Percentiles rank a stretch among this genome's conserved stretches.
These are phyloP conservation scores for Calonectria naviculata DNA, from an alignment of 2,329 filamentous ascomycete genomes.

Conservation along the genomic window DNA sequence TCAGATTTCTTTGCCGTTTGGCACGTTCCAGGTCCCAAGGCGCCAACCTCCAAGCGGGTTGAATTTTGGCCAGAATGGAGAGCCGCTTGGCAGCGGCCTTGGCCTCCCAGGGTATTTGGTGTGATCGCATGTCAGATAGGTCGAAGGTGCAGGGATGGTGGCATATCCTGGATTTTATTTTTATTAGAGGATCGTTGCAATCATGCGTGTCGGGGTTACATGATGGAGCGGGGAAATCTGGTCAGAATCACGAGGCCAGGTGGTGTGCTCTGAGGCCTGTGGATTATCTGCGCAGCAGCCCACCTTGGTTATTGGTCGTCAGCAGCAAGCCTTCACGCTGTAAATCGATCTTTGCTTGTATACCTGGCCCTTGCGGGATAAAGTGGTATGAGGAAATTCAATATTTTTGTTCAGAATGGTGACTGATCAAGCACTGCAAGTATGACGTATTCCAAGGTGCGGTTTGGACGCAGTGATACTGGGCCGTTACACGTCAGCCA, in stretches of 20 bases:
- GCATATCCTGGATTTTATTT: not conserved
- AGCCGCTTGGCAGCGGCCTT: constrained; percentile 31
- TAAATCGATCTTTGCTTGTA: not conserved
- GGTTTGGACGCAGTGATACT: too few relatives aligned
- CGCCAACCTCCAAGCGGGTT: constrained; percentile 31
- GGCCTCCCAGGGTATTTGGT: constrained; percentile 24
- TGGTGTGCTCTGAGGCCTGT: not conserved
- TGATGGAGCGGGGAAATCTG: not conserved
- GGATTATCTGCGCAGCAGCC: not conserved
- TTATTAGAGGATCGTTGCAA: not conserved
- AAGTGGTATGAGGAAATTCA: not conserved
- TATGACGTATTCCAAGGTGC: not conserved
- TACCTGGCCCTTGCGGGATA: not conserved
- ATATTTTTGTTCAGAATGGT: not conserved
- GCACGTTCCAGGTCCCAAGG: constrained; percentile 24
- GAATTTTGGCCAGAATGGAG: constrained; percentile 29
- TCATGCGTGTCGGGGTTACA: not conserved
- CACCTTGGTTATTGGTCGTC: not conserved
- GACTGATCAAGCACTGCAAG: not conserved
- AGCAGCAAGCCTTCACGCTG: not conserved
- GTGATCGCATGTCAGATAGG: not conserved
- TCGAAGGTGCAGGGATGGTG: not conserved
- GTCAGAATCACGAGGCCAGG: not conserved
- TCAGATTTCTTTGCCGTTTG: constrained; percentile 20
- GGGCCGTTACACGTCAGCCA: too few relatives aligned